These are phyloP conservation scores for Penicillium canescens DNA, from an alignment of 495 filamentous ascomycete species.

Conservation along the genomic window DNA sequence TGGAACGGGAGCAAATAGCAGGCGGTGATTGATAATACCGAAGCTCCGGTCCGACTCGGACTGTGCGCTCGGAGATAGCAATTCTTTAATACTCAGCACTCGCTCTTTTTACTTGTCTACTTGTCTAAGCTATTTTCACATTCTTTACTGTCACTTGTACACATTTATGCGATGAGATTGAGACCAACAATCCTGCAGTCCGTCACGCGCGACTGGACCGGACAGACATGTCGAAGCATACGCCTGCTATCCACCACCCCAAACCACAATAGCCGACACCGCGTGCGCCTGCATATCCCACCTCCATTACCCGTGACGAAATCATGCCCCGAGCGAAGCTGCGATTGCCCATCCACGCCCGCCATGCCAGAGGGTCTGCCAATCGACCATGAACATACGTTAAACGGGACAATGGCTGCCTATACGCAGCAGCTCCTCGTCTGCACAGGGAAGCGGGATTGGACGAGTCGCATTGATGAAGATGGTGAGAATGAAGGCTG, in stretches of 20 bases:
- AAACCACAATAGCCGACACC: conserved; percentile 17
- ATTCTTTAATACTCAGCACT: background rate
- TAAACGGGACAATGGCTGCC: conserved; percentile 74
- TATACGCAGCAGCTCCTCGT: conserved; percentile 83
- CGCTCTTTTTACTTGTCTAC: background rate
- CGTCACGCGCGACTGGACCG: conserved; percentile 21
- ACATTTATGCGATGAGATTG: conserved; percentile 4
- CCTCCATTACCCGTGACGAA: conserved; percentile 50
- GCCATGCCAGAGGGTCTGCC: conserved; percentile 64
- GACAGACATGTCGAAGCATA: conserved; percentile 4
- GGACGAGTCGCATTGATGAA: conserved; percentile 72
- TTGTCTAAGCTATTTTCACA: background rate
- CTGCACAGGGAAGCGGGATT: conserved; percentile 77
- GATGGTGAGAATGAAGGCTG: conserved; percentile 43
- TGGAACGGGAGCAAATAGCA: background rate
- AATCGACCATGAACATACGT: conserved; percentile 68
- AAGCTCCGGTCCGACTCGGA: conserved; percentile 10
- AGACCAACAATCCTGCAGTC: conserved; percentile 9
- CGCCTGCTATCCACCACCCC: conserved; percentile 30
- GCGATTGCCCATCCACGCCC: conserved; percentile 66
- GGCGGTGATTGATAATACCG: conserved; percentile 7
- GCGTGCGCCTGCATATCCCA: conserved; percentile 39
- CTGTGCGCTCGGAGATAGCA: conserved; percentile 5
- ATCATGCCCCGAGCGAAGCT: conserved; percentile 70
- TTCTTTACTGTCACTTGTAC: no score